phyloP scores from a whole-genome alignment of 2,329 filamentous ascomycete species.

The Domatiomyces globalis region DNA sequence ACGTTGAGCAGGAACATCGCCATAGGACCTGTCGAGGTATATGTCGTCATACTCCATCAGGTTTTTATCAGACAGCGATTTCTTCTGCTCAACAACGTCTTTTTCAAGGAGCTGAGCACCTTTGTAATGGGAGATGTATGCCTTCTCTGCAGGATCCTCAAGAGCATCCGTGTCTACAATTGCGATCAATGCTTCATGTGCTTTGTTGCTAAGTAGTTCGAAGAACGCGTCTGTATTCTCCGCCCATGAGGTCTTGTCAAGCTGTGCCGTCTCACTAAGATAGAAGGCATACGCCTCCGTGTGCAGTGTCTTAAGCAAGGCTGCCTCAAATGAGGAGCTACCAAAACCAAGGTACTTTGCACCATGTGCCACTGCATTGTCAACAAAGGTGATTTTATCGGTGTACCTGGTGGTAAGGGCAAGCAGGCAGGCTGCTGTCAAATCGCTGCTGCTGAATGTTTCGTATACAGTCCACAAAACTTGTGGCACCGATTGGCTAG shows the following conservation, averaged over 20 bases:
- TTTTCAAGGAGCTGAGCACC: constrained; percentile 6
- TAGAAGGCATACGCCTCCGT: constrained; percentile 18
- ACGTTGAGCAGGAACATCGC: constrained; percentile 19
- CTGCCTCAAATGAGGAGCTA: constrained; percentile 5
- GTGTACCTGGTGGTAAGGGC: constrained; percentile 3
- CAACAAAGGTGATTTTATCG: constrained; percentile 18
- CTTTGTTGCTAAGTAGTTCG: constrained; percentile 12
- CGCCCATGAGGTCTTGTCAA: constrained; percentile 10
- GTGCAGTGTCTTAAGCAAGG: not conserved
- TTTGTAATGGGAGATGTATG: constrained; percentile 12
- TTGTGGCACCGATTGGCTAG: constrained; percentile 6
- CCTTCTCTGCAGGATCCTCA: constrained; percentile 8
- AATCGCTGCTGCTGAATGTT: constrained; percentile 3
- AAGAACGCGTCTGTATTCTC: constrained; percentile 14
- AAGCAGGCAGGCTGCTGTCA: constrained; percentile 8
- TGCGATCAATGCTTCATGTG: constrained; percentile 6
- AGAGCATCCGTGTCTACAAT: constrained; percentile 18
- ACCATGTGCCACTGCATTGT: constrained; percentile 11
- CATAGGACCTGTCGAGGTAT: constrained; percentile 10
- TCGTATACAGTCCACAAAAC: constrained; percentile 9
- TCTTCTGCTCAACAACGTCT: constrained; percentile 14
- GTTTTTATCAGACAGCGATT: constrained; percentile 15
- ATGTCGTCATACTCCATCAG: constrained; percentile 11
- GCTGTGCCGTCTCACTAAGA: constrained; percentile 12
- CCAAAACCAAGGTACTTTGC: constrained; percentile 16